Percentiles rank a stretch among this genome's conserved stretches.
Evolutionary conservation across 345 rosid species (phyloP).

Genomic region (Ceriops tagal): DNA sequence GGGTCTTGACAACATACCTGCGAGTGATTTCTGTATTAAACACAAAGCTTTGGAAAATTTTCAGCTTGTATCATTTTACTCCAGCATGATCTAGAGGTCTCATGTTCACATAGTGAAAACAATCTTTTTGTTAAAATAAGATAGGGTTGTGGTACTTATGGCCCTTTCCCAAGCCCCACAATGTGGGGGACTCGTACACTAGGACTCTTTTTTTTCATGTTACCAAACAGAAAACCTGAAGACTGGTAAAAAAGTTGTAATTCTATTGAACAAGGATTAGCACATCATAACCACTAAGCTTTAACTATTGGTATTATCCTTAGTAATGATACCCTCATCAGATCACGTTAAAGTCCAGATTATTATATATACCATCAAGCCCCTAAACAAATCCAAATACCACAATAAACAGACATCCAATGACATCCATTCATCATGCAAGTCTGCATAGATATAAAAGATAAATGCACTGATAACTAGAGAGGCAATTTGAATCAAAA

Average conservation of each 20-base stretch:
- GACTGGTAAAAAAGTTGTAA: background rate
- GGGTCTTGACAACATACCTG: conserved; percentile 92
- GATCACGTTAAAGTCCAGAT: too few species aligned
- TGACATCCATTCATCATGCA: background rate
- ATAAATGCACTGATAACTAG: background rate
- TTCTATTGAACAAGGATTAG: background rate
- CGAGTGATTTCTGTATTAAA: conserved; percentile 5
- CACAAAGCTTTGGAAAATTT: background rate
- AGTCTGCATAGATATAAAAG: background rate
- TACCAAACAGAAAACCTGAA: background rate
- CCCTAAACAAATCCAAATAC: too few species aligned
- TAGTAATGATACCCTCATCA: too few species aligned
- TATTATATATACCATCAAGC: too few species aligned
- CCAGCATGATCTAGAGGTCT: too few species aligned
- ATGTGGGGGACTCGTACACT: too few species aligned
- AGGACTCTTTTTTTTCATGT: too few species aligned
- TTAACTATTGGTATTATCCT: background rate
- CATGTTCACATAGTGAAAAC: too few species aligned
- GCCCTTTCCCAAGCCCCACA: too few species aligned
- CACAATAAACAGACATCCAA: background rate
- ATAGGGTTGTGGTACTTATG: too few species aligned
- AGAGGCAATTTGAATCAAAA: background rate
- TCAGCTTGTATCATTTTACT: background rate
- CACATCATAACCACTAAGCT: background rate
- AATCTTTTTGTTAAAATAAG: too few species aligned